Base-by-base conservation (phyloP, 2,329 filamentous ascomycete genomes). In the Apiospora malaysiana region DNA sequence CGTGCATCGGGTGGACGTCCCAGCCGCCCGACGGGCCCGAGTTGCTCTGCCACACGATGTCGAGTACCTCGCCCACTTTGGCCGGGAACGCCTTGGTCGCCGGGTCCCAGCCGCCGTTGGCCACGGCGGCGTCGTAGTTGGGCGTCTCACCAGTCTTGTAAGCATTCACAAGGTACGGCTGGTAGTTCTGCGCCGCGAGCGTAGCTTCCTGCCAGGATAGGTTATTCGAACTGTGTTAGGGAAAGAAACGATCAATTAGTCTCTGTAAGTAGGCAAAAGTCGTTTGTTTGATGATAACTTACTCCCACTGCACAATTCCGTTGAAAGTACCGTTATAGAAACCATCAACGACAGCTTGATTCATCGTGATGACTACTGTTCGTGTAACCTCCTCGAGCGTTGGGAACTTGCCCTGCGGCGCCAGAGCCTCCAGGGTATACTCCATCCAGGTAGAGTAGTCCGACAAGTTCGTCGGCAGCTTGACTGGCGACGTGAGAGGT, bases 31-130 rank as follows among this genome's bases (percentile, higher is more conserved):
- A 77, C 46, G 77, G 75, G 0, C 78, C 79, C 3, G 77, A 76
- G 76, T 81, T 85, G 74, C 83, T 85, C 59, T 83, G 79, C 74
- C 85, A 81, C 6, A 90, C 83, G 25, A 88, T 85, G 70, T 88
- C 86, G 4, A 89, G 77, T 0, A 89, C 85, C 75, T 91, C 89
- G 37, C 88, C 88, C 1, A 89, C 75, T 59, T 83, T 81, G 0
- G 86, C 88, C 0, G 89, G 86, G 75, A 85, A 91, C 0, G 85
- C 82, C 14, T 80, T 78, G 0, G 83, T 86, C 0, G 71, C 74
- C 0, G 87, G 87, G 72, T 91, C 89, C 81, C 86, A 89, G 21
- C 87, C 88, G 21, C 80, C 72, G 74, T 89, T 86, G 16, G 77
- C 76, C 0, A 88, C 27, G 0, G 88, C 88, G 0, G 80, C 82